Evolutionary conservation across 805 yeast genomes (phyloP).

Genomic region (Hermanozyma aechmeae): DNA sequence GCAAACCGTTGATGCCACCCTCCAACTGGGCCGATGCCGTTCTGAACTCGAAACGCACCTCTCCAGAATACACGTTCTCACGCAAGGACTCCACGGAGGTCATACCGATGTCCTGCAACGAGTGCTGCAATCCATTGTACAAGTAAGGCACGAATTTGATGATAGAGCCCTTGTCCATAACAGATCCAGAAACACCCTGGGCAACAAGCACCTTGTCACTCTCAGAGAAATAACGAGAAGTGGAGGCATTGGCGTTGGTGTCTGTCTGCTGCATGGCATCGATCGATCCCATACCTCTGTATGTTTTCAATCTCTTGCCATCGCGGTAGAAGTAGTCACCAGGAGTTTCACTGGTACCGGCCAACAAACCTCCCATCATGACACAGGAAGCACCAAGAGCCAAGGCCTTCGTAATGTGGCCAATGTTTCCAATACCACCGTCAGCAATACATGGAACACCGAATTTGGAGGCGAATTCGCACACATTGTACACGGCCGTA

Average conservation of each 20-base stretch:
- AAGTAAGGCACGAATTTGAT: constrained; percentile 90
- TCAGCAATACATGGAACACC: constrained; percentile 99
- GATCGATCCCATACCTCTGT: constrained; percentile 99
- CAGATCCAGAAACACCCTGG: constrained; percentile 97
- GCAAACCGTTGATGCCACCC: constrained; percentile 96
- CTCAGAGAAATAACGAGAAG: constrained; percentile 97
- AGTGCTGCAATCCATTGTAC: constrained; percentile 93
- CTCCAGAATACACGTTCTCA: constrained; percentile 52
- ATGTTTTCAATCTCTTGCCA: constrained; percentile 93
- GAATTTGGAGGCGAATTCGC: constrained; percentile 87
- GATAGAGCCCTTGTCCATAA: constrained; percentile 93
- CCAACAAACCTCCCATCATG: constrained; percentile 99
- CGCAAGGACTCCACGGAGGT: constrained; percentile 55
- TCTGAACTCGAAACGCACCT: constrained; percentile 90
- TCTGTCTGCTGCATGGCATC: constrained; percentile 96
- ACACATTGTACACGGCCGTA: constrained; percentile 91
- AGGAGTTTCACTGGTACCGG: constrained; percentile 97
- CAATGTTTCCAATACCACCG: constrained; percentile 98
- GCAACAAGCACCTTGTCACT: constrained; percentile 93
- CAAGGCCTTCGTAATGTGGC: constrained; percentile 94
- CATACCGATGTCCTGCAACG: constrained; percentile 97
- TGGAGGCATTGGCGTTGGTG: constrained; percentile 88
- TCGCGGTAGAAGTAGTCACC: constrained; percentile 97
- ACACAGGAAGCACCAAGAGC: constrained; percentile 95
- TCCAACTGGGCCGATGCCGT: constrained; percentile 98